Percentiles rank a stretch among this genome's conserved stretches.
Conservation (phyloP, 2,329 filamentous ascomycete species). For the Dothiorella sarmentorum region DNA sequence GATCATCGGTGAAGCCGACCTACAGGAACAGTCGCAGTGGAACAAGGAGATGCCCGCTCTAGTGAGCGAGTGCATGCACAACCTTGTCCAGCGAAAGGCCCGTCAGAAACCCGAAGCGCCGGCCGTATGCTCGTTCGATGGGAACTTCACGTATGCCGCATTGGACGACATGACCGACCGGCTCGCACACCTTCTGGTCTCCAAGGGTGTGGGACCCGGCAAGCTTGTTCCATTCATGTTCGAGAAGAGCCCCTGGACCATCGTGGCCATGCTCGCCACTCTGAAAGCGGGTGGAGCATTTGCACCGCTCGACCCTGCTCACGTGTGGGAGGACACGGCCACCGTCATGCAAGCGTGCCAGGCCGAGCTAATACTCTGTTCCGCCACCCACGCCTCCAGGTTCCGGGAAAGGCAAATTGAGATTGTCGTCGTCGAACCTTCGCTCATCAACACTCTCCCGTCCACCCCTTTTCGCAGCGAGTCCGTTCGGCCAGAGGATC, state of each 20-base stretch:
- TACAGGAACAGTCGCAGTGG: no score
- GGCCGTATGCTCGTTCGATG: conserved; percentile 34
- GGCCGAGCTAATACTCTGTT: no score
- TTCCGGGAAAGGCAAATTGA: no score
- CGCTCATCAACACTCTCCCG: not conserved
- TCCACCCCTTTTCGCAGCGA: no score
- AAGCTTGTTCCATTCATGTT: conserved; percentile 40
- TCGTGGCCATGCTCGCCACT: conserved; percentile 37
- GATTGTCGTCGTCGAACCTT: no score
- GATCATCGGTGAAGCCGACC: no score
- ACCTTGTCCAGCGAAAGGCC: no score
- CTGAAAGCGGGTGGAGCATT: conserved; percentile 38
- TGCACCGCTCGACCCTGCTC: conserved; percentile 33
- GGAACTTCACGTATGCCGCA: conserved; percentile 31
- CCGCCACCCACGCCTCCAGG: no score
- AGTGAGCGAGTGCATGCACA: no score
- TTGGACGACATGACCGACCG: conserved; percentile 27
- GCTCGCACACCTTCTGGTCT: conserved; percentile 29
- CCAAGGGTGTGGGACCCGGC: conserved; percentile 31
- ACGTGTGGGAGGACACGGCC: not conserved
- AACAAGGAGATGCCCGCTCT: no score
- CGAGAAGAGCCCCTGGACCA: conserved; percentile 36
- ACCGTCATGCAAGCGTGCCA: not conserved
- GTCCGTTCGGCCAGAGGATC: not conserved
- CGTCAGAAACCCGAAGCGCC: conserved; percentile 31